Evolutionary conservation across 2,329 filamentous ascomycete species (phyloP).

Genomic region (Apiospora pterosperma): DNA sequence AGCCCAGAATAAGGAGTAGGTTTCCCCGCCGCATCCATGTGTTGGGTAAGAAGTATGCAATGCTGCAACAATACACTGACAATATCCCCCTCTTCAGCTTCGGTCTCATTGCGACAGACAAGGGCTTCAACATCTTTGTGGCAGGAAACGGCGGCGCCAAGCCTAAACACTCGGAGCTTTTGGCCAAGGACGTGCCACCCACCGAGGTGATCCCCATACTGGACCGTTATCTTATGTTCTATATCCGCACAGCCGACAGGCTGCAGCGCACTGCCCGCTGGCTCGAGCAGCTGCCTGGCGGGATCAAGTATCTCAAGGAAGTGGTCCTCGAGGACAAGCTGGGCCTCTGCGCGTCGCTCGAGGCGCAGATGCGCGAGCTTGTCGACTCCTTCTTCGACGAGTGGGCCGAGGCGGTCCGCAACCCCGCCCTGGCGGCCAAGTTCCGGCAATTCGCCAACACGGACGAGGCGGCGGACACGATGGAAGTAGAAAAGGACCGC

Average conservation of each 20-base stretch:
- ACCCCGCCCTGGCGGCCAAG: constrained; percentile 62
- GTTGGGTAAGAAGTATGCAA: no score
- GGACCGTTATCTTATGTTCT: constrained; percentile 89
- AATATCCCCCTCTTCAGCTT: constrained; percentile 49
- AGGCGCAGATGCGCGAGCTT: constrained; percentile 83
- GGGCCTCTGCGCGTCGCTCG: constrained; percentile 78
- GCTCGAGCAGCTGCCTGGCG: constrained; percentile 80
- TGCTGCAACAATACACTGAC: neutral
- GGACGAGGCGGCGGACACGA: constrained; percentile 61
- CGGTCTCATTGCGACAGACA: constrained; percentile 86
- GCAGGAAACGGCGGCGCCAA: constrained; percentile 87
- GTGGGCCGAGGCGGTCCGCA: constrained; percentile 78
- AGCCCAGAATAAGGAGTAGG: constrained; percentile 85
- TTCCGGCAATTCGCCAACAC: constrained; percentile 89
- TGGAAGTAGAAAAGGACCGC: constrained; percentile 71
- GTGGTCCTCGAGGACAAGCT: constrained; percentile 84
- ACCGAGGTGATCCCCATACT: constrained; percentile 80
- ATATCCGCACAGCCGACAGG: constrained; percentile 88
- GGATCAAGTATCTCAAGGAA: constrained; percentile 76
- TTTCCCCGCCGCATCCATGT: constrained; percentile 8
- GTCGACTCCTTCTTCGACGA: constrained; percentile 86
- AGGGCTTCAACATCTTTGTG: constrained; percentile 91
- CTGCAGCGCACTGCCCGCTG: constrained; percentile 85
- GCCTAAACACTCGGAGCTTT: constrained; percentile 75
- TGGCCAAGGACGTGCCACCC: constrained; percentile 82